Conservation (phyloP, 2,329 filamentous ascomycete genomes). For the Teratosphaeria gauchensis region DNA sequence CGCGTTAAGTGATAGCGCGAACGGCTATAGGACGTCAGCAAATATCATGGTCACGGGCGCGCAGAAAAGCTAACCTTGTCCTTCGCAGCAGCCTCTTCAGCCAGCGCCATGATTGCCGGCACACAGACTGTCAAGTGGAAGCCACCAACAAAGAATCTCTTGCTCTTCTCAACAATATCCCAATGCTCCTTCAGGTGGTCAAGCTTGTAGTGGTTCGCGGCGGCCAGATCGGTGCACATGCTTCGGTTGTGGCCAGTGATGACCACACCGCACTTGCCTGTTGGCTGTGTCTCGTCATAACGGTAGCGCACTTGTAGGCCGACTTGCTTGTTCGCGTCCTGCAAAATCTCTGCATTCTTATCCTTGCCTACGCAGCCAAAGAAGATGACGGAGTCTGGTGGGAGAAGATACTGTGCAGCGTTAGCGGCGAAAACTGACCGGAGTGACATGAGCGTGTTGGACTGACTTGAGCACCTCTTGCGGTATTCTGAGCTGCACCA, state of each 20-base stretch:
- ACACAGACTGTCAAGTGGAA: conserved; percentile 97
- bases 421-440: background rate
- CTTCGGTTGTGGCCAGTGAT: conserved; percentile 95
- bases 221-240: conserved; percentile 89
- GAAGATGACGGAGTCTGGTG: conserved; percentile 81
- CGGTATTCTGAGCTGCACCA: conserved; percentile 94
- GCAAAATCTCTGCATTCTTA: conserved; percentile 85
- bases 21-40: conserved; percentile 39
- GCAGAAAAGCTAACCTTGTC: conserved; percentile 56
- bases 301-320: conserved; percentile 93
- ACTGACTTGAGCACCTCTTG: conserved; percentile 71
- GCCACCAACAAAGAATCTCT: conserved; percentile 86
- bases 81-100: conserved; percentile 75
- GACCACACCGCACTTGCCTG: conserved; percentile 89
- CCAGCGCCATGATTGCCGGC: conserved; percentile 78
- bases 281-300: conserved; percentile 72
- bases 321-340: conserved; percentile 74
- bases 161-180: conserved; percentile 78
- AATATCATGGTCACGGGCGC: background rate
- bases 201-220: conserved; percentile 93
- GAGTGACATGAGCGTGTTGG: background rate
- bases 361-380: conserved; percentile 90
- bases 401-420: conserved; percentile 65
- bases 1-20: conserved; percentile 84
- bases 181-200: conserved; percentile 94